Evolutionary conservation across 2,329 filamentous ascomycete species (phyloP).

Genomic region (Apiospora hydei): DNA sequence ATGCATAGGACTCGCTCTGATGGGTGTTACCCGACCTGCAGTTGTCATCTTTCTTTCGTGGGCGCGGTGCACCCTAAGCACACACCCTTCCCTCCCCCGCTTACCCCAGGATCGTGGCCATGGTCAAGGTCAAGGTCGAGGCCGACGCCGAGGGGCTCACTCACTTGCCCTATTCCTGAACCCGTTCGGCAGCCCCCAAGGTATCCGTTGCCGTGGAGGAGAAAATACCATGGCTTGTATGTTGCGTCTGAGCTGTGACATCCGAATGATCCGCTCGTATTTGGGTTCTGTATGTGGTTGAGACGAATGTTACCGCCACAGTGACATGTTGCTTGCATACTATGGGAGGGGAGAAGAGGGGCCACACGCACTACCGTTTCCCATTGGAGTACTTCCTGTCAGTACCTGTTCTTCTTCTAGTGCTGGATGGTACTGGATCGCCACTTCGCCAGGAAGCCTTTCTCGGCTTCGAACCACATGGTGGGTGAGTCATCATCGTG

Average conservation of each 20-base stretch:
- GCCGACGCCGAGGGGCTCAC: background rate
- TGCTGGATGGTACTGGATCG: background rate
- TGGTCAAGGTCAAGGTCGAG: background rate
- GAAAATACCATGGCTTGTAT: background rate
- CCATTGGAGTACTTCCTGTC: background rate
- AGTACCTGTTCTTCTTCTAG: background rate
- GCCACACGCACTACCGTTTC: background rate
- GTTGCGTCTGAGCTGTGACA: background rate
- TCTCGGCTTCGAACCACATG: conserved; percentile 5
- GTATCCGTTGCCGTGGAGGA: background rate
- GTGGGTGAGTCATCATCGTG: conserved; percentile 1
- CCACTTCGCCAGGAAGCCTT: background rate
- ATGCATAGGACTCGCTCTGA: background rate
- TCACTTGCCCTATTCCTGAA: background rate
- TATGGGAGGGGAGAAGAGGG: background rate
- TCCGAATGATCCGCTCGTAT: background rate
- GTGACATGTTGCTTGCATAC: conserved; percentile 4
- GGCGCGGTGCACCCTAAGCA: background rate
- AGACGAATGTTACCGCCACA: background rate
- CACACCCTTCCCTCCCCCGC: background rate
- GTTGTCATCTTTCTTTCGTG: conserved; percentile 16
- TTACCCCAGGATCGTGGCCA: background rate
- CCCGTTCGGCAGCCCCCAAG: background rate
- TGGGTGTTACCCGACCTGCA: conserved; percentile 22
- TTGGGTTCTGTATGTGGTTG: background rate